Evolutionary conservation across 495 filamentous ascomycete genomes (phyloP), one percentile per base, ranked within the genome.

Genomic region (Penicillium atrosanguineum): DNA sequence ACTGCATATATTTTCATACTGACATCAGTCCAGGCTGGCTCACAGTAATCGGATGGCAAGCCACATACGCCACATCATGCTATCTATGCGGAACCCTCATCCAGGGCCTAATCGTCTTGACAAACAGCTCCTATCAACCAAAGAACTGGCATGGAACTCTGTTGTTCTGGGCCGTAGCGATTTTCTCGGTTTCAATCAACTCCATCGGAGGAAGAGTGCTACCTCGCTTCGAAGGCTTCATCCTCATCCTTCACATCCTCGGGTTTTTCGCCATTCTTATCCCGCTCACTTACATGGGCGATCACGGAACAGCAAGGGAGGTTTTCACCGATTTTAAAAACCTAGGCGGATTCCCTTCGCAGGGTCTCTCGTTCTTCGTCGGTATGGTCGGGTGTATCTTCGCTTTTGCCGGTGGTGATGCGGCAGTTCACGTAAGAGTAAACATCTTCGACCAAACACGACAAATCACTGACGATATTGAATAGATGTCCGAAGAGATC

Each of bases 401-500:
- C 50, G 65, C 73, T 12, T 76, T 75, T 48, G 65, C 66, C 14
- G 74, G 72, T 39, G 59, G 63, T 23, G 74, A 77, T 58, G 63
- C 67, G 21, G 68, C 69, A 6, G 69, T 76, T 3, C 75, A 78
- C 53, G 73, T 78, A 54, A 25, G 71, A 64, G 8, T 36, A 29
- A 8, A 34, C 8, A 14, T 34, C 31, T 34, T 15, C 28, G 12
- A 34, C 6, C 12, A 11, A 34, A 2, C 12, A 14, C 4, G 11
- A 15, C 31, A 14, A 34, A 0, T 1, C 14, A 14, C 14, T 34
- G 14, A 34, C 14, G 1, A 12, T 0, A 14, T 15, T 14, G 31
- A 34, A 34, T 29, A 81, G 69, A 82, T 82, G 78, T 68, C 79
- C 15, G 80, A 84, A 52, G 81, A 84, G 54, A 73, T 81, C 36